Conservation (phyloP, 495 filamentous ascomycete genomes). For the Penicillium paxilli region DNA sequence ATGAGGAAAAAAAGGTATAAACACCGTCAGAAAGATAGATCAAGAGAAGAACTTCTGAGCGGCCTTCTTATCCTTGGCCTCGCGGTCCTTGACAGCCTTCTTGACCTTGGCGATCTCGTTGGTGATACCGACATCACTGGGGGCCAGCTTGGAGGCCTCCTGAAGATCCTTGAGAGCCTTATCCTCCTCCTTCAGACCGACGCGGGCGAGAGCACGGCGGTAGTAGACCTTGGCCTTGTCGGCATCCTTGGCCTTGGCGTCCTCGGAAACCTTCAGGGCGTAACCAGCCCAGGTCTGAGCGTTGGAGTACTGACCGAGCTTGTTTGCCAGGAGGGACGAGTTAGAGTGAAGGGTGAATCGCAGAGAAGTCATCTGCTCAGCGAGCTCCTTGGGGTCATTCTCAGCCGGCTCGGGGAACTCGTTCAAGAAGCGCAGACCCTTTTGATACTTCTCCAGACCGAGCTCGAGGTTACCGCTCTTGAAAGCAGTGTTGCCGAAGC, state of each 20-base stretch:
- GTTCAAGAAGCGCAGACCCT: slow-evolving; percentile 91
- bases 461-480: slow-evolving; percentile 68
- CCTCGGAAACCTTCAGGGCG: slow-evolving; percentile 64
- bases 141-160: slow-evolving; percentile 70
- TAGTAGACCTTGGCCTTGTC: slow-evolving; percentile 90
- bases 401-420: slow-evolving; percentile 75
- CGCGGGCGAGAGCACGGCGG: slow-evolving; percentile 72
- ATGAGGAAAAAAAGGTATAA: slow-evolving; percentile 7
- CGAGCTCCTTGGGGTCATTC: slow-evolving; percentile 65
- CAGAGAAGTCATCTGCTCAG: slow-evolving; percentile 65
- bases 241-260: slow-evolving; percentile 60
- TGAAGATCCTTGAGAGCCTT: slow-evolving; percentile 75
- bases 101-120: slow-evolving; percentile 77
- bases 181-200: slow-evolving; percentile 83
- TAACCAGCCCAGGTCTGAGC: slow-evolving; percentile 67
- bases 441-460: slow-evolving; percentile 93
- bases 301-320: slow-evolving; percentile 69
- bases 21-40: slow-evolving; percentile 8
- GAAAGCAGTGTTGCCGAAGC: slow-evolving; percentile 89
- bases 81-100: slow-evolving; percentile 67
- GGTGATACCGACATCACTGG: slow-evolving; percentile 71
- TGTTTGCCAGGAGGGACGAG: slow-evolving; percentile 76
- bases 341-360: slow-evolving; percentile 79
- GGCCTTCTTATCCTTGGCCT: slow-evolving; percentile 83
- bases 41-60: slow-evolving; percentile 84